These are phyloP conservation scores for Amaranthus tricolor DNA, from an alignment of 179 eudicot genomes.

Conservation along the genomic window DNA sequence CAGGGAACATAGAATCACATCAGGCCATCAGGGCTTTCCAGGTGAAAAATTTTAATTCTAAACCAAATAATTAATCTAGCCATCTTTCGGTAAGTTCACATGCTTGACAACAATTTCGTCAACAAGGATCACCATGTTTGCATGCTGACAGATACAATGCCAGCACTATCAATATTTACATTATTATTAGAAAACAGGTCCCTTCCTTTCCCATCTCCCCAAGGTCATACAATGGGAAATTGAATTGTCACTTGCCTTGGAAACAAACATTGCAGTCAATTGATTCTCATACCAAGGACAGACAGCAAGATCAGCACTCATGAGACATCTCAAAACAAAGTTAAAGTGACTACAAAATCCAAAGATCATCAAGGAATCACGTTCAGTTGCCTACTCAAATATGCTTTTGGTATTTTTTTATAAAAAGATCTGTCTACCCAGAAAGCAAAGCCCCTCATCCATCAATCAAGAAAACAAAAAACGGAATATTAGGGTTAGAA, in stretches of 20 bases:
- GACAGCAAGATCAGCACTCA: background rate
- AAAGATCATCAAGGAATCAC: background rate
- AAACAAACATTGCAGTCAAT: background rate
- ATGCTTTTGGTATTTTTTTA: background rate
- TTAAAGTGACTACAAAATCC: no score
- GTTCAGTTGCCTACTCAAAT: background rate
- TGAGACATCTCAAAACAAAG: background rate
- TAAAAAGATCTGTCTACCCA: background rate
- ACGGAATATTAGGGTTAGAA: background rate
- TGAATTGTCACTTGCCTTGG: background rate
- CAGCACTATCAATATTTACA: no score
- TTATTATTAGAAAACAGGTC: no score
- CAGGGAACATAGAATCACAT: no score
- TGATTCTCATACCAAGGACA: background rate
- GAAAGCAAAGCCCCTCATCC: background rate
- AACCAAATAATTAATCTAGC: background rate
- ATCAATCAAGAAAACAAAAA: slow-evolving; percentile 5
- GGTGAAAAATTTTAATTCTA: background rate
- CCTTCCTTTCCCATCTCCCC: background rate
- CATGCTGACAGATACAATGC: background rate
- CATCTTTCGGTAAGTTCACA: slow-evolving; percentile 27
- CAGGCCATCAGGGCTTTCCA: no score
- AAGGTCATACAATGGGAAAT: background rate
- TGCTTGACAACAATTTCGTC: slow-evolving; percentile 69
- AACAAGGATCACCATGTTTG: slow-evolving; percentile 62